Evolutionary conservation across 768 basidiomycete species (phyloP), one percentile per base, ranked within the genome.

Genomic region (Rossbeevera mucosa): DNA sequence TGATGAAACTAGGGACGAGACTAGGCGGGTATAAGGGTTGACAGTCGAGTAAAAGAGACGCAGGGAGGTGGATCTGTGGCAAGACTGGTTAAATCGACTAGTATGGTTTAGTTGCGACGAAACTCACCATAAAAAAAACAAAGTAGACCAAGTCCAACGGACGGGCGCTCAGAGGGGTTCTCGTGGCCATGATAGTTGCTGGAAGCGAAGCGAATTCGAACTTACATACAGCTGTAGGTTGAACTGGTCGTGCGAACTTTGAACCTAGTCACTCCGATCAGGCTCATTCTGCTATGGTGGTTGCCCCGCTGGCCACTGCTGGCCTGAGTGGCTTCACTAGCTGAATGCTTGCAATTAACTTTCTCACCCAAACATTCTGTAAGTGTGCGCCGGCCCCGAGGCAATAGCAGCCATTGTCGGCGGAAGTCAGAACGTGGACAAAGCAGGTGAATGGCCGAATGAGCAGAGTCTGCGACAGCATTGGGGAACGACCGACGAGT

Each of bases 81-180:
- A 41, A 21, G 18, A 43, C 5, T 29, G 4, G 16, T 24, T 18
- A 9, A 12, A 44, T 42, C 11, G 14, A 47, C 12, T 16, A 53
- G 36, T 24, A 14, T 20, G 5, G 11, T 8, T 7, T 3, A 24
- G 28, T 24, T 6, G 14, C 49, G 1, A 25, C 7, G 18, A 22
- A 6, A 63, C 80, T 53, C 55, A 83, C 87, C 51, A 83, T 59
- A 57, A 89, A 91, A 71, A 88, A 91, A 0, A 61, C 46, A 54
- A 88, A 86, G 64, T 91, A 91, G 3, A 88, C 25, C 3, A 86
- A 58, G 64, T 89, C 87, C 36, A 81, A 56, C 12, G 83, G 84
- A 53, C 87, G 82, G 25, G 78, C 71, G 3, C 69, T 69, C 29
- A 88, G 69, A 13, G 83, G 74, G 0, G 58, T 67, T 38, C 51